Conservation (phyloP, 2,329 filamentous ascomycete genomes). For the Neophaeococcomyces aloes region DNA sequence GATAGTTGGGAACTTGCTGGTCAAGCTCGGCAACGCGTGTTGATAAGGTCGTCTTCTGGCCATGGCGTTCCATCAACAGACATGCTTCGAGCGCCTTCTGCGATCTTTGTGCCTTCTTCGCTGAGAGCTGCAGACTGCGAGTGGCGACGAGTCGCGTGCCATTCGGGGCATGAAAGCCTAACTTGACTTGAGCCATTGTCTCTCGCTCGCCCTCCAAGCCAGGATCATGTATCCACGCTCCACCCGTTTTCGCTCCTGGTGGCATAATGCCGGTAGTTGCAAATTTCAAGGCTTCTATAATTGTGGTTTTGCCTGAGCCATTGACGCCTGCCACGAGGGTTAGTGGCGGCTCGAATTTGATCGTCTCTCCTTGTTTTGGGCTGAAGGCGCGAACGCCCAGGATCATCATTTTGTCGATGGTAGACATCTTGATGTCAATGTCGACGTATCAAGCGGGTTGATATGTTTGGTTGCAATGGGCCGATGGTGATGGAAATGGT, state of each 20-base stretch:
- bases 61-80: slow-evolving; percentile 60
- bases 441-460: background rate
- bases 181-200: slow-evolving; percentile 80
- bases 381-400: slow-evolving; percentile 80
- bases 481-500: too few species aligned
- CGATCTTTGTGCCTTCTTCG: slow-evolving; percentile 66
- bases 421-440: slow-evolving; percentile 34
- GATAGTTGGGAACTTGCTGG: slow-evolving; percentile 67
- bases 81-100: slow-evolving; percentile 79
- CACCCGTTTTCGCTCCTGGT: slow-evolving; percentile 70
- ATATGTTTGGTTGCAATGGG: background rate
- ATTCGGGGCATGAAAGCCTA: slow-evolving; percentile 71
- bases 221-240: slow-evolving; percentile 95
- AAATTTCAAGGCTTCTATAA: slow-evolving; percentile 98
- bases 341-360: slow-evolving; percentile 79
- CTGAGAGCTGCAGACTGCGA: slow-evolving; percentile 71
- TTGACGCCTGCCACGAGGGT: slow-evolving; percentile 97
- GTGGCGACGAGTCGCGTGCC: slow-evolving; percentile 72
- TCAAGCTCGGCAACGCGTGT: slow-evolving; percentile 73
- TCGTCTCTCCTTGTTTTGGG: slow-evolving; percentile 61
- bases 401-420: slow-evolving; percentile 83
- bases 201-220: slow-evolving; percentile 77
- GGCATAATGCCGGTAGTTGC: slow-evolving; percentile 89
- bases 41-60: slow-evolving; percentile 68
- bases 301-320: slow-evolving; percentile 95